These are phyloP conservation scores for Beta corolliflora DNA, from an alignment of 179 eudicot genomes.

Conservation along the genomic window DNA sequence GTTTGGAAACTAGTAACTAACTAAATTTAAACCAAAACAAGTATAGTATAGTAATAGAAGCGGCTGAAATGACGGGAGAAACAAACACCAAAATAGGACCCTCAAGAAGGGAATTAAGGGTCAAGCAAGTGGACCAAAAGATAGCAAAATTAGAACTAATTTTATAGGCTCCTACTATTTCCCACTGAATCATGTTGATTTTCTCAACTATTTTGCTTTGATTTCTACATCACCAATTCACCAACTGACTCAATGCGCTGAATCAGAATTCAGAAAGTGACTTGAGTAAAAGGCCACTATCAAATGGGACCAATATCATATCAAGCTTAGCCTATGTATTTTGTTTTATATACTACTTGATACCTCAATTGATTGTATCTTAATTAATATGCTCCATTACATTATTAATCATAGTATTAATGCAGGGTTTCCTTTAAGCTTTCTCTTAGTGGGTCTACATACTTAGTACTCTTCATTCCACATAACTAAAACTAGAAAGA, in stretches of 20 bases:
- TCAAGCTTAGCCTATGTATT: constrained; percentile 17
- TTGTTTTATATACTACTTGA: not conserved
- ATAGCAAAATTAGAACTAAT: constrained; percentile 26
- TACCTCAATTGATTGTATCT: constrained; percentile 17
- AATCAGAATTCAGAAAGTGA: constrained; percentile 32
- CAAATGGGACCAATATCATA: constrained; percentile 27
- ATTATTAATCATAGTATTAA: constrained; percentile 19
- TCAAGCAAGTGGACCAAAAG: constrained; percentile 27
- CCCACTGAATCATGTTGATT: constrained; percentile 20
- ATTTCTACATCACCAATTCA: constrained; percentile 33
- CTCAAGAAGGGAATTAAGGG: constrained; percentile 23
- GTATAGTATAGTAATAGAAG: not conserved
- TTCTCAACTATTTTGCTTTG: constrained; percentile 28
- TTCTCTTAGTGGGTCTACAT: constrained; percentile 30
- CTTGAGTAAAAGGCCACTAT: constrained; percentile 27
- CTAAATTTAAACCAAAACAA: not conserved
- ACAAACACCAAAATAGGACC: constrained; percentile 28
- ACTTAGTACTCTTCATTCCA: constrained; percentile 22
- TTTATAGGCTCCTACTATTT: constrained; percentile 5
- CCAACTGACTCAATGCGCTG: constrained; percentile 34
- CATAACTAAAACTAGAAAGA: constrained; percentile 22
- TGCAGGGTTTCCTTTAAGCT: constrained; percentile 1
- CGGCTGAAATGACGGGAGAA: constrained; percentile 20
- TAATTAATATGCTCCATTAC: constrained; percentile 9
- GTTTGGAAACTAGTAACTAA: no score